These are phyloP conservation scores for Ganoderma sp. DNA, from an alignment of 1,284 basidiomycete genomes.

Conservation along the genomic window DNA sequence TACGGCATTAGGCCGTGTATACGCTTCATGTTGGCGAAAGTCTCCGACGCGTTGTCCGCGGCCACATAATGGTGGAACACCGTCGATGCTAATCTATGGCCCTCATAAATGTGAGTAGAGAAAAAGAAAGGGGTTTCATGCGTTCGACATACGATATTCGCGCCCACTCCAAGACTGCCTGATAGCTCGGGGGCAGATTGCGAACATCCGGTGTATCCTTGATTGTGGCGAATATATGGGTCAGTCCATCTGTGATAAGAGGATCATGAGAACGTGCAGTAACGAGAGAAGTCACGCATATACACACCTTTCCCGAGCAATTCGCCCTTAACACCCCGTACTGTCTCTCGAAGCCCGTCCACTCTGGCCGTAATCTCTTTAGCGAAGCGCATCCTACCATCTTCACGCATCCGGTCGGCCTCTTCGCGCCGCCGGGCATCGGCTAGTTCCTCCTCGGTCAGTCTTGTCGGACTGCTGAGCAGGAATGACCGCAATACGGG, in stretches of 20 bases:
- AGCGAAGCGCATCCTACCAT: slow-evolving; percentile 86
- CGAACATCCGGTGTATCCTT: slow-evolving; percentile 81
- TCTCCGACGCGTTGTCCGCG: slow-evolving; percentile 91
- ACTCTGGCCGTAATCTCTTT: slow-evolving; percentile 88
- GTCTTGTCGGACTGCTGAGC: slow-evolving; percentile 74
- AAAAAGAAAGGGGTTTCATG: too few species aligned
- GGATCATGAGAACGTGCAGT: neutral
- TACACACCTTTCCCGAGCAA: slow-evolving; percentile 77
- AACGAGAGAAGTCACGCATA: neutral
- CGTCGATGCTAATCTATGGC: slow-evolving; percentile 83
- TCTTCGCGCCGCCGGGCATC: slow-evolving; percentile 86
- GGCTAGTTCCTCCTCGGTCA: slow-evolving; percentile 78
- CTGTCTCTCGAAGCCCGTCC: slow-evolving; percentile 83
- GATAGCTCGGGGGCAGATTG: slow-evolving; percentile 85
- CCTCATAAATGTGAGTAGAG: slow-evolving; percentile 11
- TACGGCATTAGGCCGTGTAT: slow-evolving; percentile 98
- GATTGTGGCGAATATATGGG: slow-evolving; percentile 86
- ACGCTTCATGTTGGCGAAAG: slow-evolving; percentile 87
- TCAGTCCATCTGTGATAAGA: slow-evolving; percentile 78
- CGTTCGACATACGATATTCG: slow-evolving; percentile 79
- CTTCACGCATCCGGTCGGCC: slow-evolving; percentile 88
- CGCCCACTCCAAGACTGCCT: slow-evolving; percentile 94
- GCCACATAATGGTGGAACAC: slow-evolving; percentile 96
- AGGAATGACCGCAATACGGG: slow-evolving; percentile 89
- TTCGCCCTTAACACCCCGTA: slow-evolving; percentile 91